phyloP scores from a whole-genome alignment of 768 basidiomycete genomes.

The Lactarius pseudohatsudake region DNA sequence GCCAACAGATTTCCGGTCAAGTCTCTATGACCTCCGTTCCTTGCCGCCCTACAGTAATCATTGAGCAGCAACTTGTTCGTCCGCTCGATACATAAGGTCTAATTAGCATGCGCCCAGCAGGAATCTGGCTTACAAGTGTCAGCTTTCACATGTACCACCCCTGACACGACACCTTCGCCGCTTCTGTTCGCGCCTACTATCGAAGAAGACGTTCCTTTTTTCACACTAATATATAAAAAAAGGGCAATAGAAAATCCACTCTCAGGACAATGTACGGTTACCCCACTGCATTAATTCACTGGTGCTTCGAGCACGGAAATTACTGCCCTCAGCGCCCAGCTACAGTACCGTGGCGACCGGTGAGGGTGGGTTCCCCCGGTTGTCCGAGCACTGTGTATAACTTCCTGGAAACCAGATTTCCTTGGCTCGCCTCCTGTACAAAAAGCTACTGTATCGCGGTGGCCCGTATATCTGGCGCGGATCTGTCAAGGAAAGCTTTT shows the following conservation, averaged over 20 bases:
- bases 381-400: background rate
- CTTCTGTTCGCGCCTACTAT: background rate
- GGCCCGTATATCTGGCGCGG: background rate
- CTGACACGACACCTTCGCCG: background rate
- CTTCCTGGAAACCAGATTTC: background rate
- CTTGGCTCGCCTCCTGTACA: too few species aligned
- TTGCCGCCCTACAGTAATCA: background rate
- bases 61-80: background rate
- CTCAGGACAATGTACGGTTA: background rate
- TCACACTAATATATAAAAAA: background rate
- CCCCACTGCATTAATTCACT: background rate
- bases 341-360: background rate
- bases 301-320: background rate
- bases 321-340: background rate
- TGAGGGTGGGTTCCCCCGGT: background rate
- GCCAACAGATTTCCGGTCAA: background rate
- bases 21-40: background rate
- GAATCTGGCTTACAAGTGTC: background rate
- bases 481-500: background rate
- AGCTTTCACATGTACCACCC: background rate
- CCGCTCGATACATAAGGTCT: background rate
- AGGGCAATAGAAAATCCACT: background rate
- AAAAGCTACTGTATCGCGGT: background rate
- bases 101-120: background rate
- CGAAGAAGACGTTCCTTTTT: background rate